Base-by-base conservation (phyloP, 176 grass and related monocot species). In the Chrysopogon serrulatus region DNA sequence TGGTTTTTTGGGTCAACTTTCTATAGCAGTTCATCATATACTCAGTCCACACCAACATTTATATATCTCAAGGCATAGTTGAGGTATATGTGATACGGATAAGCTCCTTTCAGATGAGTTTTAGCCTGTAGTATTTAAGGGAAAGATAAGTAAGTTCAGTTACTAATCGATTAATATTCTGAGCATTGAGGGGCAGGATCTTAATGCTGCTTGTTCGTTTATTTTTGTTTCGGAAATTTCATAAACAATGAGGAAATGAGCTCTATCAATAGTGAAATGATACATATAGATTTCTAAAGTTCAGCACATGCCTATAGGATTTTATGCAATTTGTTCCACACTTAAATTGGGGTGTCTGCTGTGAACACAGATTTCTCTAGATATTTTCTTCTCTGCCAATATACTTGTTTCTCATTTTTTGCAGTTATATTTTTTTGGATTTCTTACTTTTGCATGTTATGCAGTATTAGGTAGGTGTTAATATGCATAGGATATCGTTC, bases 111-210 rank as follows among this genome's bases (percentile, higher is more conserved):
- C 39, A 45, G 26, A 65, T 54, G 18, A 26, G 32, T 81, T 81
- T 37, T 54, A 37, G 28, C 78, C 33, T 37, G 41, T 24, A 30
- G 18, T 18, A 28, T 44, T 28, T 26, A 43, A 82, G 48, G 65
- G 6, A n/a, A 30, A 61, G 14, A 60, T 60, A 60, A 57, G 9
- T 11, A 72, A 31, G 11, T 26, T 40, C 8, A 37, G 12, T 32
- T 68, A 70, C 71, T 45, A 53, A 73, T 37, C 2, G 23, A 68
- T 76, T 47, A 82, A 5, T 17, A 19, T 59, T 67, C 78, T 75
- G 15, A 80, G 61, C 44, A 65, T 87, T 81, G 80, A 44, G 16
- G 6, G 67, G 61, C 43, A 62, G 75, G 37, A 36, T 75, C 42
- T 16, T 77, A 30, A 21, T 82, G 48, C 16, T 10, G 71, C 62